Evolutionary conservation across 163 green algal genomes (phyloP).

Genomic region (Chloroidium sp.): DNA sequence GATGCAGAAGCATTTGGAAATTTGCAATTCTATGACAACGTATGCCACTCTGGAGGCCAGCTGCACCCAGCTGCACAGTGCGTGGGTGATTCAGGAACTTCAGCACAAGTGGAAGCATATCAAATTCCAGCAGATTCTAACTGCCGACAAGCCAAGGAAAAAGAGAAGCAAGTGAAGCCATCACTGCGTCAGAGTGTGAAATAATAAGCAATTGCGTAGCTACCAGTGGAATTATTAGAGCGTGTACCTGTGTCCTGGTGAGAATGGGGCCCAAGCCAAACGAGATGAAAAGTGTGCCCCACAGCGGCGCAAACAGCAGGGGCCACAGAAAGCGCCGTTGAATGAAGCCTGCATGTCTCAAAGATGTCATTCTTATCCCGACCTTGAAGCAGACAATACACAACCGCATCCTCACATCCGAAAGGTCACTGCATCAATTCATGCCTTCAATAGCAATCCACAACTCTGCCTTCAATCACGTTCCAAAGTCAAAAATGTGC

Average conservation of each 20-base stretch:
- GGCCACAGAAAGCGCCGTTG: constrained; percentile 53
- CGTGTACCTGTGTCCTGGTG: constrained; percentile 35
- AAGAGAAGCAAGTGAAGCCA: too few relatives aligned
- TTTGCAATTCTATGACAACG: too few relatives aligned
- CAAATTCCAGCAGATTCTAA: too few relatives aligned
- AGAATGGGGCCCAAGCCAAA: constrained; percentile 72
- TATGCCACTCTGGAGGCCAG: too few relatives aligned
- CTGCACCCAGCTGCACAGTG: too few relatives aligned
- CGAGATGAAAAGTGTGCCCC: constrained; percentile 62
- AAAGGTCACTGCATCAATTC: background rate
- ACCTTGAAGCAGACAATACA: background rate
- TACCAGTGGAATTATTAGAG: background rate
- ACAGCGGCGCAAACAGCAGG: constrained; percentile 67
- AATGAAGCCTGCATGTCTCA: constrained; percentile 44
- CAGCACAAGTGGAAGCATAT: too few relatives aligned
- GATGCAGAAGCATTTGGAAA: too few relatives aligned
- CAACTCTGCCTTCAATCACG: background rate
- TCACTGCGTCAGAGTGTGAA: background rate
- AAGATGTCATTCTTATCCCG: background rate
- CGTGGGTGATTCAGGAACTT: too few relatives aligned
- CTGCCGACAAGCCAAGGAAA: too few relatives aligned
- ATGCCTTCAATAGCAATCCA: background rate
- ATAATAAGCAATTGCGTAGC: background rate
- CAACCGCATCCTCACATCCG: too few relatives aligned
- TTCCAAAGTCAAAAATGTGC: too few relatives aligned